Evolutionary conservation across 2,329 filamentous ascomycete genomes (phyloP).

Genomic region (Fusarium sp.): DNA sequence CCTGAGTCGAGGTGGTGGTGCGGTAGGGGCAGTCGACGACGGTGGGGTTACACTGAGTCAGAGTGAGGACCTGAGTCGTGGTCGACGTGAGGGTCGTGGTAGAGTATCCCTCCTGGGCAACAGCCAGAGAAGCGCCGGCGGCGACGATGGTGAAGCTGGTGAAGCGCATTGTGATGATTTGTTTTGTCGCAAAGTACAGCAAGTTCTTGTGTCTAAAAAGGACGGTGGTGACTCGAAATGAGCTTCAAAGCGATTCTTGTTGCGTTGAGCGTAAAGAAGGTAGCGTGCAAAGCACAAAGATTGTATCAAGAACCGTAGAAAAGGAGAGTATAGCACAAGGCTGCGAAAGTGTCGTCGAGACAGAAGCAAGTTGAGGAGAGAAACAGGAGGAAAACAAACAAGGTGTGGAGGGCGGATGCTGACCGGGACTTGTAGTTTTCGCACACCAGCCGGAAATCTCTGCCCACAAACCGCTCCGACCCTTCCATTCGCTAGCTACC

Average conservation of each 20-base stretch:
- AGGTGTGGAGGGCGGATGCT: constrained; percentile 34
- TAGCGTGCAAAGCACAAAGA: constrained; percentile 41
- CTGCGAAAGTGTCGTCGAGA: constrained; percentile 42
- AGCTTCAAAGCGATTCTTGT: constrained; percentile 26
- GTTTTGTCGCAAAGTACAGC: constrained; percentile 21
- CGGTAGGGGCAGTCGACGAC: constrained; percentile 61
- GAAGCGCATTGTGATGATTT: constrained; percentile 62
- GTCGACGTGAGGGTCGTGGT: constrained; percentile 63
- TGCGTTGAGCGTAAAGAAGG: constrained; percentile 37
- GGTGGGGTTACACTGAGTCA: constrained; percentile 64
- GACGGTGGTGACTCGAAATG: constrained; percentile 21
- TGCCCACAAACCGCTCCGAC: constrained; percentile 23
- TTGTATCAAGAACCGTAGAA: constrained; percentile 28
- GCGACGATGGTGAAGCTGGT: constrained; percentile 60
- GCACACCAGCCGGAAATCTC: constrained; percentile 42
- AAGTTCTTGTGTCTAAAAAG: constrained; percentile 27
- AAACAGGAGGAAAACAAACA: constrained; percentile 23
- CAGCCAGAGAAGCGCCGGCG: constrained; percentile 58
- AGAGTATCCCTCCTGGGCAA: constrained; percentile 44
- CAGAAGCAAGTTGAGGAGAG: constrained; percentile 32
- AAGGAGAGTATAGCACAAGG: constrained; percentile 42
- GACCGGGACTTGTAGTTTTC: constrained; percentile 51
- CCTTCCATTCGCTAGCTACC: constrained; percentile 18
- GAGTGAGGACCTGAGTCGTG: constrained; percentile 61
- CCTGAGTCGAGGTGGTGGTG: constrained; percentile 46